phyloP scores from a whole-genome alignment of 2,329 filamentous ascomycete species.

The Aureobasidium sp. region DNA sequence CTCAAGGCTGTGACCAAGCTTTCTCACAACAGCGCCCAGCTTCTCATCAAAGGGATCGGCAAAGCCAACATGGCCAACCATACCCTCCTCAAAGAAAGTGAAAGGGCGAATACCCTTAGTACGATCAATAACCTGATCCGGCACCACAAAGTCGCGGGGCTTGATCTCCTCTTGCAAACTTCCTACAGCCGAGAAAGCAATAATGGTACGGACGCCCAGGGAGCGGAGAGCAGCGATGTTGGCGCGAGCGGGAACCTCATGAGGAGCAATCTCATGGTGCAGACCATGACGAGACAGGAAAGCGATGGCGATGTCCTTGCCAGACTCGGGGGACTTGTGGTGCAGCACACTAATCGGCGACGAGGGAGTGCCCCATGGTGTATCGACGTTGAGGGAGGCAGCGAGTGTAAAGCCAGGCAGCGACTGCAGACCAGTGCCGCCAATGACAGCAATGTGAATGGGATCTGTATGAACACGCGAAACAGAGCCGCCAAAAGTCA shows the following conservation, averaged over 20 bases:
- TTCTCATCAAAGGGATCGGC: conserved; percentile 86
- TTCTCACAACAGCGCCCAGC: conserved; percentile 66
- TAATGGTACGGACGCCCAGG: conserved; percentile 80
- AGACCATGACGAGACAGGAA: conserved; percentile 90
- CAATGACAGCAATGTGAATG: conserved; percentile 43
- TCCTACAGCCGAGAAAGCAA: conserved; percentile 93
- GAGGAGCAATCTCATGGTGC: conserved; percentile 82
- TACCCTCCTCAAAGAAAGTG: conserved; percentile 88
- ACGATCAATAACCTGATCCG: conserved; percentile 93
- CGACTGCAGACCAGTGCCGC: conserved; percentile 79
- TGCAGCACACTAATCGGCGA: conserved; percentile 78
- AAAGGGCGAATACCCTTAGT: conserved; percentile 92
- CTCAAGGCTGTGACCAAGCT: conserved; percentile 66
- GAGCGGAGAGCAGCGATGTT: conserved; percentile 93
- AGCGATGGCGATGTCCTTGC: conserved; percentile 57
- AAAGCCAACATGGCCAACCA: conserved; percentile 91
- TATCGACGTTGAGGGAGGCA: conserved; percentile 64
- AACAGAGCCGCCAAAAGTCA: conserved; percentile 4
- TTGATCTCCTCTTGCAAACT: conserved; percentile 86
- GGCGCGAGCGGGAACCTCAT: conserved; percentile 88
- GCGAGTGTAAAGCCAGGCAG: conserved; percentile 81
- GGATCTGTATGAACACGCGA: conserved; percentile 27
- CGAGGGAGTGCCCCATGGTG: conserved; percentile 80
- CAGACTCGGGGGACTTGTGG: conserved; percentile 64
- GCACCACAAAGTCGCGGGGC: conserved; percentile 93